Evolutionary conservation across 352 stramenopile genomes (phyloP).

Genomic region (Phytophthora europaea): DNA sequence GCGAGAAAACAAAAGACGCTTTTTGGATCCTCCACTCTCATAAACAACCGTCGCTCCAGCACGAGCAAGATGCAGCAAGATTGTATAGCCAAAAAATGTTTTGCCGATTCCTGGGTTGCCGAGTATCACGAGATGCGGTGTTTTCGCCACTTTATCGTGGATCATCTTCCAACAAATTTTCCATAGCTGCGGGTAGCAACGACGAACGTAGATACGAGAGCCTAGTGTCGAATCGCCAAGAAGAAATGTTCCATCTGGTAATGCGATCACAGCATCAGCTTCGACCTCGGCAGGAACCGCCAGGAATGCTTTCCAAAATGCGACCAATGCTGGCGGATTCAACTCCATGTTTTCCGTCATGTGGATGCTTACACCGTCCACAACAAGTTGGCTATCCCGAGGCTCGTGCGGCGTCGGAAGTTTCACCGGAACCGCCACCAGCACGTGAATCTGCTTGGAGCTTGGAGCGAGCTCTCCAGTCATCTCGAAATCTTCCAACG

Average conservation of each 20-base stretch:
- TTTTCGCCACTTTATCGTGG: conserved; percentile 24
- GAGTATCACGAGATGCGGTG: conserved; percentile 45
- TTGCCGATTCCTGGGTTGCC: conserved; percentile 44
- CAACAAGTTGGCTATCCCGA: conserved; percentile 1
- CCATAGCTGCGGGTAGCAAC: conserved; percentile 29
- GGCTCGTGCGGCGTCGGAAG: not conserved
- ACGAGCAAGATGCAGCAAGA: conserved; percentile 39
- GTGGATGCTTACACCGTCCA: not conserved
- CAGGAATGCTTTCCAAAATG: conserved; percentile 40
- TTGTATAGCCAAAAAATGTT: conserved; percentile 38
- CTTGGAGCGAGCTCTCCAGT: too few species aligned
- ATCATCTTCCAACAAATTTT: conserved; percentile 19
- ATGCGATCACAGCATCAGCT: conserved; percentile 24
- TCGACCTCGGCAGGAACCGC: conserved; percentile 25
- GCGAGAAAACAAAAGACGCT: not conserved
- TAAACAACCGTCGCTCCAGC: conserved; percentile 36
- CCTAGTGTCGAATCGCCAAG: not conserved
- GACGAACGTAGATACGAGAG: conserved; percentile 41
- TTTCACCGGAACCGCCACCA: not conserved
- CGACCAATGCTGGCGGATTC: conserved; percentile 37
- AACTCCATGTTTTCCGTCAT: not conserved
- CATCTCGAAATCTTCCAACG: not conserved
- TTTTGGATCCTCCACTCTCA: conserved; percentile 13
- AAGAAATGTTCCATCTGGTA: conserved; percentile 10
- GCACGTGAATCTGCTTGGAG: not conserved